Percentiles rank a stretch among this genome's conserved stretches.
These are phyloP conservation scores for Nitzschia putrida DNA, from an alignment of 108 stramenopile species.

Conservation along the genomic window DNA sequence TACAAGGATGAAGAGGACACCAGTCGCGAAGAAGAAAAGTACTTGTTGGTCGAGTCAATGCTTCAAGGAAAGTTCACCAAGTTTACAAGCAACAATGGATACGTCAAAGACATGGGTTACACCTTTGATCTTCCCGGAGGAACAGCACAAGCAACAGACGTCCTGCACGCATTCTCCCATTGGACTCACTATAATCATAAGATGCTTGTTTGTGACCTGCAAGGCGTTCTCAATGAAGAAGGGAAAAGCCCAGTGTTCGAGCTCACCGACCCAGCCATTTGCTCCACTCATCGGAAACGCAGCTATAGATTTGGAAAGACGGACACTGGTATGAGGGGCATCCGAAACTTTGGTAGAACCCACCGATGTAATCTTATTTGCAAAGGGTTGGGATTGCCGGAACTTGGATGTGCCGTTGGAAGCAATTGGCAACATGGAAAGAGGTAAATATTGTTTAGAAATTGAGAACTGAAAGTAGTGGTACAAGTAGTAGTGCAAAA, in stretches of 20 bases:
- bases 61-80: conserved; percentile 54
- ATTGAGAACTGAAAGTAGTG: no score
- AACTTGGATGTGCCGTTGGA: no score
- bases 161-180: conserved; percentile 55
- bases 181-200: conserved; percentile 45
- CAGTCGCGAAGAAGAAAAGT: conserved; percentile 24
- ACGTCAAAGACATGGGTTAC: background rate
- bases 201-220: conserved; percentile 59
- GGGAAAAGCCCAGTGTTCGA: conserved; percentile 53
- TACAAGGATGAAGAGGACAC: conserved; percentile 31
- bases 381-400: conserved; percentile 26
- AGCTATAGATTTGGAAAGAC: conserved; percentile 46
- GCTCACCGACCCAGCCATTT: conserved; percentile 67
- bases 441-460: no score
- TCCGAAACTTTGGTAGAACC: conserved; percentile 49
- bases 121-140: conserved; percentile 3
- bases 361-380: conserved; percentile 58
- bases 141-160: conserved; percentile 41
- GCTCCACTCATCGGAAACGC: conserved; percentile 36
- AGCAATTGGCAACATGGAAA: no score
- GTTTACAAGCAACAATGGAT: conserved; percentile 55
- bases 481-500: no score
- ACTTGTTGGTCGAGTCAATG: conserved; percentile 53
- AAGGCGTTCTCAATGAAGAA: conserved; percentile 58
- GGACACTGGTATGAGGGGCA: conserved; percentile 54